Evolutionary conservation across 805 yeast genomes (phyloP).

Genomic region (Saturnispora hagleri): DNA sequence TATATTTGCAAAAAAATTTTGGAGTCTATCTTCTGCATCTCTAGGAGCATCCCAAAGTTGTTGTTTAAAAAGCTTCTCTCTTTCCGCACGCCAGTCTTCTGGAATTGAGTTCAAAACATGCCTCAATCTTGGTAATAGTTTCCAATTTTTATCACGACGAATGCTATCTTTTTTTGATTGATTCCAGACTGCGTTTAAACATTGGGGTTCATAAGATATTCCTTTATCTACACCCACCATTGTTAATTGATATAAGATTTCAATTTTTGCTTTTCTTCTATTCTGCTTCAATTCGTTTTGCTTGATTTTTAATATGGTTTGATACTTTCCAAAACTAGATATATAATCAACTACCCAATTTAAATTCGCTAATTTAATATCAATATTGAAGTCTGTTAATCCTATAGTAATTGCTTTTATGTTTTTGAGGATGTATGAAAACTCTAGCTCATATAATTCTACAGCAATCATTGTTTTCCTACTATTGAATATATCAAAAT

Average conservation of each 20-base stretch:
- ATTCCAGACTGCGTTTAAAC: constrained; percentile 22
- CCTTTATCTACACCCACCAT: constrained; percentile 32
- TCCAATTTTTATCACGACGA: constrained; percentile 81
- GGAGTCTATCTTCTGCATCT: constrained; percentile 46
- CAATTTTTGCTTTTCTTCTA: constrained; percentile 23
- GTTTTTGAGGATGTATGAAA: background rate
- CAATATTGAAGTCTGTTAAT: constrained; percentile 2
- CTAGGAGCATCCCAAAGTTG: constrained; percentile 37
- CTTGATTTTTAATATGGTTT: background rate
- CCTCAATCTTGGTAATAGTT: constrained; percentile 66
- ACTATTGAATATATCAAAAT: constrained; percentile 1
- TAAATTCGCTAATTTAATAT: background rate
- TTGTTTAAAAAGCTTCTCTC: constrained; percentile 25
- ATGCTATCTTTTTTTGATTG: constrained; percentile 8
- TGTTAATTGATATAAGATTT: constrained; percentile 34
- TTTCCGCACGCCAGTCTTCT: constrained; percentile 33
- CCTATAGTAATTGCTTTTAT: background rate
- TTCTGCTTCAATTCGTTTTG: constrained; percentile 7
- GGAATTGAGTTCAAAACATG: constrained; percentile 62
- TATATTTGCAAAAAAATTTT: constrained; percentile 64
- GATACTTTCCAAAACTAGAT: background rate
- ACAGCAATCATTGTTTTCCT: constrained; percentile 1
- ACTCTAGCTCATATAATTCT: background rate
- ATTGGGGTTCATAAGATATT: constrained; percentile 79
- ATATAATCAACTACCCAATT: constrained; percentile 6